Evolutionary conservation across 345 rosid species (phyloP), one percentile per base, ranked within the genome.

Genomic region (Fremontodendron californicum): DNA sequence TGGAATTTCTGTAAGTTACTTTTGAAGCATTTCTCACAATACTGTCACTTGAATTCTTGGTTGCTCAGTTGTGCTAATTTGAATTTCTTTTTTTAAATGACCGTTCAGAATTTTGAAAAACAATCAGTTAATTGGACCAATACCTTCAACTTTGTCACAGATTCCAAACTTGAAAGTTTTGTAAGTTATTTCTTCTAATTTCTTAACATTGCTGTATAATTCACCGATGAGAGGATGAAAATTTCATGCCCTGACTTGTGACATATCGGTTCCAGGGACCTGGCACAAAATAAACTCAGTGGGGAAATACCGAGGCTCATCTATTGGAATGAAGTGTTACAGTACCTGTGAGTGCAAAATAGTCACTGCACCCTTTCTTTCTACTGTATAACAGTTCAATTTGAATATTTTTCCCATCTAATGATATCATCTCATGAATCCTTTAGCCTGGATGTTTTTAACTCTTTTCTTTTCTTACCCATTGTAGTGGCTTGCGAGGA

Each of bases 271-370:
- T 80, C 42, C 85, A 96, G 99, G 86, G 99, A 96, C 84, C 70
- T 96, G 51, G 98, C 98, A 35, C 97, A 91, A 78, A 96, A 96
- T 81, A 86, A 83, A 75, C 91, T 96, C 60, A 86, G 92, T 76
- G 98, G 98, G 73, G 99, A 96, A 84, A 90, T 96, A 81, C 99
- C 98, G 13, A 92, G 97, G 86, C 95, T 96, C 31, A 81, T 96
- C 29, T 96, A 93, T 84, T 96, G 99, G 99, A 96, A 91, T 84
- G 99, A 96, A 87, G 98, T 96, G 82, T 79, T 96, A 79, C 99
- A 96, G 78, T 96, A 93, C 81, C 94, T 96, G 99, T 96, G 86
- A 92, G 98, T 82, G 42, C 23, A 19, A 71, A 51, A 19, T 43
- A 18, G 48, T 16, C 46, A 23, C 40, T 31, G n/a, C 39, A 54